Evolutionary conservation across 306 rosid species (phyloP), one percentile per base, ranked within the genome.

Genomic region (Clitoria ternatea): DNA sequence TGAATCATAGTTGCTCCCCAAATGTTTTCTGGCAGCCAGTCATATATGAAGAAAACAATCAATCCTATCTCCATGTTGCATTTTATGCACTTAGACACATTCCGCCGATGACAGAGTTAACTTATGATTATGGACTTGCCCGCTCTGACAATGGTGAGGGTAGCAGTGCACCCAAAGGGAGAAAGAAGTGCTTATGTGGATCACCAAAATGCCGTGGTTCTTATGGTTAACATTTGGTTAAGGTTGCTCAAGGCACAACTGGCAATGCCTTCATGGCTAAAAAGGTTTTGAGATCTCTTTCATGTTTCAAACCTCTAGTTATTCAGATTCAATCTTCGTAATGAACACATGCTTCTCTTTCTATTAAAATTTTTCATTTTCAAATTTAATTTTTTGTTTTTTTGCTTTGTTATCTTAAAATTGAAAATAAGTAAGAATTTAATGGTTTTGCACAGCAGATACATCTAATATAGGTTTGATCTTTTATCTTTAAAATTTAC

Each of bases 1-100:
- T 88, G 75, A 88, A 88, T 63, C 91, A 88, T 70, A 80, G 91
- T 68, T 88, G 91, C 76, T 84, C 80, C n/a, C 91, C 91, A 55
- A 88, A 82, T 73, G 82, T 84, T 36, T 84, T 88, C 75, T 88
- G 91, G 95, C 91, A 86, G 67, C 91, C 89, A 35, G 82, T 86
- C 43, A 8, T 80, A 12, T 82, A 84, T 49, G 95, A 86, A 70
- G 87, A 86, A 69, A 86, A 69, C 78, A 82, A 78, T 57, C 87
- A 82, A 74, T 78, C 87, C 4, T 73, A 72, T 67, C 76, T 88
- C 23, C 91, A 86, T 67, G 78, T 86, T 82, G 87, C 86, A 0
- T 88, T 88, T 78, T 88, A 72, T 29, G 83, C 95, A 5, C 69
- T 80, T 57, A 82, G 85, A 76, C 95, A 88, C 77, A 73, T 88